Conservation (phyloP, 495 filamentous ascomycete genomes). For the Platismatia glauca region DNA sequence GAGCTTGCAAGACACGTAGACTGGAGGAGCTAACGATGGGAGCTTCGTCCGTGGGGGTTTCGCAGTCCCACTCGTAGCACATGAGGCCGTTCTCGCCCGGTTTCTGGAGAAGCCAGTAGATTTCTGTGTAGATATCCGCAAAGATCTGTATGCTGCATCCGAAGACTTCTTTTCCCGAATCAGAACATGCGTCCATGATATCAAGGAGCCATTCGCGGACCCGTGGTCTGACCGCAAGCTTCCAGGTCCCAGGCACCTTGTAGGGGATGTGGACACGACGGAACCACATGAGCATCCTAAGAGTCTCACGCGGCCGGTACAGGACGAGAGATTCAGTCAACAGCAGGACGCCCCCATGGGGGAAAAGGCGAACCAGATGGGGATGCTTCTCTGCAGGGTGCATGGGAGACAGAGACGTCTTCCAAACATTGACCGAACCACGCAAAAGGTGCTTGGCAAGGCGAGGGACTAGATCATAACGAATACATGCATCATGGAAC, state of each 20-base stretch:
- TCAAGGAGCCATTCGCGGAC: conserved; percentile 34
- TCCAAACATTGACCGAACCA: conserved; percentile 32
- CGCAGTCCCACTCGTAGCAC: conserved; percentile 11
- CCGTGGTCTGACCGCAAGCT: conserved; percentile 36
- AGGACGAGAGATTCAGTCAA: conserved; percentile 56
- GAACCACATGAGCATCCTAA: conserved; percentile 53
- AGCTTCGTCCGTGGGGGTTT: conserved; percentile 14
- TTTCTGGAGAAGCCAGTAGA: conserved; percentile 11
- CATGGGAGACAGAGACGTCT: conserved; percentile 28
- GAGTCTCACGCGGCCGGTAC: conserved; percentile 40
- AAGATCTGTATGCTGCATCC: conserved; percentile 1
- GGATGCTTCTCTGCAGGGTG: conserved; percentile 19
- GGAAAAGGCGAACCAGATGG: conserved; percentile 46
- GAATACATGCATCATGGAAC: conserved; percentile 36
- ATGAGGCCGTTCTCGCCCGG: conserved; percentile 1
- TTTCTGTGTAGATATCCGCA: conserved; percentile 14
- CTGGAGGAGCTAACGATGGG: conserved; percentile 11
- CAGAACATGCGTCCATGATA: conserved; percentile 2
- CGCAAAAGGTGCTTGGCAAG: conserved; percentile 24
- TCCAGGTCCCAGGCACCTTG: conserved; percentile 29
- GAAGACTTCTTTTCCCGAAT: conserved; percentile 8
- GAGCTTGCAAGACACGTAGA: conserved; percentile 8
- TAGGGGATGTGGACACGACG: conserved; percentile 16
- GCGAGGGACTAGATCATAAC: conserved; percentile 27
- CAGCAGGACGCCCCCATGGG: conserved; percentile 47